Evolutionary conservation across 345 rosid species (phyloP), one percentile per base, ranked within the genome.

Genomic region (Gossypium mustelinum): DNA sequence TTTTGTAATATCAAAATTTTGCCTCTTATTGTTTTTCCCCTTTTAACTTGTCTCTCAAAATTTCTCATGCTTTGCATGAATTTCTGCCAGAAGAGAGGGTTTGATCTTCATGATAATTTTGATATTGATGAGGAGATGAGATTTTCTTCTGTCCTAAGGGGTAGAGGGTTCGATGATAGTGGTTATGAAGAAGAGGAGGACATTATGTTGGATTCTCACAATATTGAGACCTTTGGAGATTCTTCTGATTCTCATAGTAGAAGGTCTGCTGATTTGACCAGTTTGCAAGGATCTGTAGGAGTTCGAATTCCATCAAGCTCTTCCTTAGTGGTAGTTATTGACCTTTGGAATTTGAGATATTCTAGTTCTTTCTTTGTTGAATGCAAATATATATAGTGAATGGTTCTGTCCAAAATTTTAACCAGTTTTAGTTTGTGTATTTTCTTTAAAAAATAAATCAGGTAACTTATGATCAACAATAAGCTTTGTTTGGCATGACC

Each of bases 71-170:
- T 17, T 67, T 60, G 58, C 76, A 43, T 76, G 64, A 75, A 73
- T 59, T 76, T 79, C 67, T 39, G 55, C 73, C 90, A 96, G 99
- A 98, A 96, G 89, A 90, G 98, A 79, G 97, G 98, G 68, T 70
- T 78, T 73, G 82, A 86, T 81, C 82, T 85, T 72, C 82, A 80
- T 75, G 97, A 84, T 70, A 82, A 77, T 80, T 79, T 77, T 69
- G 93, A 87, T 76, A 67, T 84, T 52, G 99, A 96, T 56, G 98
- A 93, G 80, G 98, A 96, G 85, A 82, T 91, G 64, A 86, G 92
- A 77, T 96, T 78, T 79, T 92, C 98, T 41, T 86, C 99, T 13
- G 99, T 96, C 73, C 76, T 58, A 73, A 82, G 89, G 81, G 89
- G 86, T 76, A 68, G 68, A 66, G 78, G 70, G 64, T 61, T 84